A percentile compares a stretch with the other conserved stretches of the same genome.
Evolutionary conservation across 2,329 filamentous ascomycete species (phyloP).

Genomic region (Colletotrichum sublineola): DNA sequence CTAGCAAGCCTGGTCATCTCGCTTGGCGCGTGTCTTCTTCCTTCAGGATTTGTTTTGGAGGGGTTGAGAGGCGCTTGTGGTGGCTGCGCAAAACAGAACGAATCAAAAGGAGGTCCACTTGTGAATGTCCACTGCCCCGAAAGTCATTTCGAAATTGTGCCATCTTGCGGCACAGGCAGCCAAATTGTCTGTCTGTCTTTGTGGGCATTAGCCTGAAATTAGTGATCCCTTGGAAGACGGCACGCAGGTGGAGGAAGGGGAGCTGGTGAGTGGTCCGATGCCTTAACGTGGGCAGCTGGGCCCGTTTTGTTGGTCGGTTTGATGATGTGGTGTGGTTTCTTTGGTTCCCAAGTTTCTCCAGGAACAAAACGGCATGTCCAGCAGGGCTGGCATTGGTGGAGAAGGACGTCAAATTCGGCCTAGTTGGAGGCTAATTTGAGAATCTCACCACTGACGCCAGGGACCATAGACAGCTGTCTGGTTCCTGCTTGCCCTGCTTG

Average conservation of each 20-base stretch:
- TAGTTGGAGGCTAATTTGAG: constrained; percentile 38
- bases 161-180: constrained; percentile 26
- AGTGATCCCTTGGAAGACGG: neutral
- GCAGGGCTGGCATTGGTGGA: constrained; percentile 33
- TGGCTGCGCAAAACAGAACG: constrained; percentile 40
- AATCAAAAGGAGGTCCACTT: constrained; percentile 27
- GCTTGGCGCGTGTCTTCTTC: constrained; percentile 41
- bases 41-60: constrained; percentile 33
- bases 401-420: constrained; percentile 10
- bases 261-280: neutral
- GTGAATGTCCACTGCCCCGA: constrained; percentile 5
- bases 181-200: neutral
- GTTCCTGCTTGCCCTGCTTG: constrained; percentile 7
- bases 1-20: constrained; percentile 32
- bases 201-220: neutral
- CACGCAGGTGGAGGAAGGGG: neutral
- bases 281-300: constrained; percentile 23
- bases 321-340: constrained; percentile 35
- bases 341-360: constrained; percentile 15
- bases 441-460: constrained; percentile 31
- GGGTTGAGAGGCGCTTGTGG: constrained; percentile 40
- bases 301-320: constrained; percentile 27
- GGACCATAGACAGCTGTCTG: constrained; percentile 28
- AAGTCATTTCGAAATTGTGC: constrained; percentile 20
- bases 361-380: constrained; percentile 28